Evolutionary conservation across 1,139 yeast genomes (phyloP).

Genomic region (Zygoascus hellenicus): DNA sequence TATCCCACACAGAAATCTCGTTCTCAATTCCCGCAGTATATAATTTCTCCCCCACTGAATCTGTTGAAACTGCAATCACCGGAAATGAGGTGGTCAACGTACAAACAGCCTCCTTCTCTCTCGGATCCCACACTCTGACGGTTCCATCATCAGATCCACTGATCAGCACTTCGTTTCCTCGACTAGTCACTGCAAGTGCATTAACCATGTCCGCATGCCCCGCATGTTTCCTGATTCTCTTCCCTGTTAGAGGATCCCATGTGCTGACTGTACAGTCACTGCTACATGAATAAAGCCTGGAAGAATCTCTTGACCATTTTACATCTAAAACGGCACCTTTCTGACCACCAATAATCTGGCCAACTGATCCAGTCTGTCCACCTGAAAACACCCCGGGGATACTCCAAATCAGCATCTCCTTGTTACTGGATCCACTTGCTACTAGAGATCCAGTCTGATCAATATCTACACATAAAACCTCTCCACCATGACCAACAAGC

Average conservation of each 20-base stretch:
- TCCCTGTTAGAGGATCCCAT: conserved; percentile 55
- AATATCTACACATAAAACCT: conserved; percentile 30
- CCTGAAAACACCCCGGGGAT: conserved; percentile 31
- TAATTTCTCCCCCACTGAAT: conserved; percentile 38
- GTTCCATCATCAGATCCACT: conserved; percentile 66
- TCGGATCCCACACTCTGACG: conserved; percentile 55
- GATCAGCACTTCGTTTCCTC: conserved; percentile 36
- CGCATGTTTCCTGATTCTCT: conserved; percentile 46
- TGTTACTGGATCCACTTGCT: conserved; percentile 34
- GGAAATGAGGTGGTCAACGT: conserved; percentile 49
- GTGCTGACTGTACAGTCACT: conserved; percentile 46
- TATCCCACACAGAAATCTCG: conserved; percentile 51
- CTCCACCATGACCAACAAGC: conserved; percentile 25
- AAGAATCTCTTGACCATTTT: conserved; percentile 42
- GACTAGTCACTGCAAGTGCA: conserved; percentile 39
- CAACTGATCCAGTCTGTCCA: conserved; percentile 25
- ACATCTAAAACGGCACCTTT: conserved; percentile 47
- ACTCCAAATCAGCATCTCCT: conserved; percentile 40
- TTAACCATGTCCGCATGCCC: conserved; percentile 56
- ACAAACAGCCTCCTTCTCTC: conserved; percentile 43
- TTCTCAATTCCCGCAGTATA: conserved; percentile 69
- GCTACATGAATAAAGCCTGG: conserved; percentile 38
- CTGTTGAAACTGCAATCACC: conserved; percentile 46
- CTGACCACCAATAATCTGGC: conserved; percentile 41
- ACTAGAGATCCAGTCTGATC: conserved; percentile 30